Evolutionary conservation across 2,329 filamentous ascomycete genomes (phyloP).

Genomic region (Dactylellina cionopaga): DNA sequence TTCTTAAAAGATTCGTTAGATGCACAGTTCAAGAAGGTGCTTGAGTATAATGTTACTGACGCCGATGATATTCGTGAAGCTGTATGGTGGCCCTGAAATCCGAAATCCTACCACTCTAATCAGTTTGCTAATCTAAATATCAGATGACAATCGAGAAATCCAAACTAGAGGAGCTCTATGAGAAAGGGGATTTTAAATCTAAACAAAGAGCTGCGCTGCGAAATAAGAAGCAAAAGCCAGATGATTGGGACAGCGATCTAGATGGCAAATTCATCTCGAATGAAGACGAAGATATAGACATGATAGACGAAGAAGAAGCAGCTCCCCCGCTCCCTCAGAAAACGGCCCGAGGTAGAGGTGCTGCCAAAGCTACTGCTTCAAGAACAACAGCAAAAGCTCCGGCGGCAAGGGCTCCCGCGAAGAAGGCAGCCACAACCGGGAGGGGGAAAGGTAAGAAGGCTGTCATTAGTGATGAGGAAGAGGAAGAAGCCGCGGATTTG

Average conservation of each 20-base stretch:
- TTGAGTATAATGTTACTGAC: slow-evolving; percentile 72
- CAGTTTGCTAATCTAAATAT: not conserved
- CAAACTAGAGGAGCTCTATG: slow-evolving; percentile 76
- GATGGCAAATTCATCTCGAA: slow-evolving; percentile 88
- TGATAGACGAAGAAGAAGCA: slow-evolving; percentile 63
- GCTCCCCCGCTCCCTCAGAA: slow-evolving; percentile 59
- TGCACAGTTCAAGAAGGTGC: slow-evolving; percentile 75
- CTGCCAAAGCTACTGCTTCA: slow-evolving; percentile 59
- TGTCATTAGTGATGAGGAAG: slow-evolving; percentile 60
- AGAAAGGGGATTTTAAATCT: slow-evolving; percentile 71
- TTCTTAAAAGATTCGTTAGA: slow-evolving; percentile 78
- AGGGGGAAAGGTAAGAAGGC: slow-evolving; percentile 61
- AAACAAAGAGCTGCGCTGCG: slow-evolving; percentile 56
- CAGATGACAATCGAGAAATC: slow-evolving; percentile 76
- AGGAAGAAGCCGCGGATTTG: slow-evolving; percentile 60
- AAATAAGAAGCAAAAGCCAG: slow-evolving; percentile 74
- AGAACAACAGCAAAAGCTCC: slow-evolving; percentile 57
- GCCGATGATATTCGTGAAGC: slow-evolving; percentile 76
- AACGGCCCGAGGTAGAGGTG: slow-evolving; percentile 50
- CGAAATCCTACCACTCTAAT: not conserved
- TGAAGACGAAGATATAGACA: slow-evolving; percentile 58
- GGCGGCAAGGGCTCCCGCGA: slow-evolving; percentile 60
- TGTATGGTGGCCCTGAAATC: slow-evolving; percentile 30
- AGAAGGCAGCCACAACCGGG: slow-evolving; percentile 55
- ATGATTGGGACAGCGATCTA: slow-evolving; percentile 86